Conservation (phyloP, 1,284 basidiomycete genomes). For the Fomitiporia mediterranea region DNA sequence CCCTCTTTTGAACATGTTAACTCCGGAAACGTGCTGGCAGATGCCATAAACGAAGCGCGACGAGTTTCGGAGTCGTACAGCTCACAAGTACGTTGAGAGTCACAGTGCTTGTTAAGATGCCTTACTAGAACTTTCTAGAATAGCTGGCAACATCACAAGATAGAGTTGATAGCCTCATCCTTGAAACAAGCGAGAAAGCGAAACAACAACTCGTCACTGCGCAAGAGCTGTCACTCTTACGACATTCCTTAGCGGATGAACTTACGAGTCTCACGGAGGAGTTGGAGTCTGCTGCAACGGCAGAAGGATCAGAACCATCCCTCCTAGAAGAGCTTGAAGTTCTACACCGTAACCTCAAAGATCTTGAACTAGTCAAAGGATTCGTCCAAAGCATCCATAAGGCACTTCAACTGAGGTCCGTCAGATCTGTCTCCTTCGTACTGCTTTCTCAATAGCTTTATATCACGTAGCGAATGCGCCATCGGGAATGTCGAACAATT, state of each 20-base stretch:
- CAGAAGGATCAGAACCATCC: constrained; percentile 35
- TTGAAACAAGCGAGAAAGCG: constrained; percentile 39
- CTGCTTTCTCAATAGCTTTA: neutral
- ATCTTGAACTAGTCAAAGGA: constrained; percentile 67
- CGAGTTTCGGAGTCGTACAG: neutral
- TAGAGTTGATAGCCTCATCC: constrained; percentile 40
- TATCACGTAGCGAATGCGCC: constrained; percentile 49
- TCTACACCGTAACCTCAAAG: constrained; percentile 65
- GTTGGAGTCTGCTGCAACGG: constrained; percentile 52
- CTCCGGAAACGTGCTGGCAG: constrained; percentile 24
- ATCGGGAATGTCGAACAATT: constrained; percentile 41
- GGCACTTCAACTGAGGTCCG: constrained; percentile 70
- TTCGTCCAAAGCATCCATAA: constrained; percentile 75
- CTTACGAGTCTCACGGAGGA: constrained; percentile 61
- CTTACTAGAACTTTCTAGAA: constrained; percentile 32
- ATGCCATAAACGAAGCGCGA: constrained; percentile 24
- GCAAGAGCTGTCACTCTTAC: constrained; percentile 66
- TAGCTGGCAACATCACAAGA: constrained; percentile 55
- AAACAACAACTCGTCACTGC: constrained; percentile 52
- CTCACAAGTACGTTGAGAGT: constrained; percentile 7
- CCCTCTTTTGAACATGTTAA: constrained; percentile 33
- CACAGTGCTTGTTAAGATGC: neutral
- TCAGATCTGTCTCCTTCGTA: constrained; percentile 21
- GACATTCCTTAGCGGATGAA: constrained; percentile 76
- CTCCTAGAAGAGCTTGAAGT: constrained; percentile 79